Evolutionary conservation across 148 eudicot species (phyloP), one percentile per base, ranked within the genome.

Genomic region (Diospyros lotus): DNA sequence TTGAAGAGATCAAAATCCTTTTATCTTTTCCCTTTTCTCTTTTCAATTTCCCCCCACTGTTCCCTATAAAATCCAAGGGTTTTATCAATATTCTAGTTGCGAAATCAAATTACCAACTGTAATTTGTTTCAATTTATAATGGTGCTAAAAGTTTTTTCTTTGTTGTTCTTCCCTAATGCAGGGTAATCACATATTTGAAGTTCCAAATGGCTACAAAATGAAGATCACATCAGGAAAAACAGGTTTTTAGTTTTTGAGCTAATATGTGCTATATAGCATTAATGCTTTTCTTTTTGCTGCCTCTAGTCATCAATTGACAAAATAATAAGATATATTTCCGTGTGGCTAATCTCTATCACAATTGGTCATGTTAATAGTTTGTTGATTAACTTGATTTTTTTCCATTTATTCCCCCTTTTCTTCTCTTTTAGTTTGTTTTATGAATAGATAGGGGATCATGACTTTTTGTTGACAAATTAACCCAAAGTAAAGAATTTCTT

Each of bases 181-280:
- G 99, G 99, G 99, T 48, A 87, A 89, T 86, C 93, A 88, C 79
- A 79, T 86, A 1, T 95, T 92, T 82, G 94, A 95, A 75, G 97
- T 95, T 78, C 97, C 97, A 68, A 83, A 87, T 87, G 99, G 99
- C 70, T 81, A 84, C 87, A 92, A 75, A 77, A 46, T 95, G 89
- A 86, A 79, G 83, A 69, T 92, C 64, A 82, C 89, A 62, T 85
- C 93, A 38, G 86, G 85, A 79, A 79, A 81, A 72, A 80, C 94
- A 89, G 99, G 97, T 90, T 55, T 58, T 73, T 75, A 50, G 42
- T 17, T 17, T 28, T 58, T 28, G 42, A 53, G 53, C 58, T 48
- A 11, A 53, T 73, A 28, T 38, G 15, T 18, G 11, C 45, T 58
- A 1, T 17, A 58, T 62, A 5, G 58, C 38, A 45, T 55, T 28